Evolutionary conservation across 2,329 filamentous ascomycete genomes (phyloP), one percentile per base, ranked within the genome.

Genomic region (Juglanconis sp.): DNA sequence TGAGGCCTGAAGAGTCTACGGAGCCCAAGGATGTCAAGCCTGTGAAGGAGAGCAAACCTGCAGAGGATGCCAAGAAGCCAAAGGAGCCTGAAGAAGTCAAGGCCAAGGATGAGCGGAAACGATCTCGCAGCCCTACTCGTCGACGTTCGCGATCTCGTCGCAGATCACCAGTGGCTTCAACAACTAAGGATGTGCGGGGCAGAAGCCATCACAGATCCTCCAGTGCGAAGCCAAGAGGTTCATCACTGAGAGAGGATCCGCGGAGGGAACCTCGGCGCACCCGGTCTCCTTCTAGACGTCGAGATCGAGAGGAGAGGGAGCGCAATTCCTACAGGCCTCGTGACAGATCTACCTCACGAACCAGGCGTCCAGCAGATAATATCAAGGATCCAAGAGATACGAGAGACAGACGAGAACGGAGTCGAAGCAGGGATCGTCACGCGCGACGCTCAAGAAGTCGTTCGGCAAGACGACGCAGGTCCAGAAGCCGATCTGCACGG

Each of bases 1-100:
- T 48, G 34, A 68, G 67, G 35, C 24, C 56, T 4, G 57, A 61
- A 31, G 60, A 57, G 13, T 15, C 58, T 7, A 42, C 38, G 1
- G 76, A 77, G 34, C 56, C 62, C 32, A 76, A 68, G 53, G 44
- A 65, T 15, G 9, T 57, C 4, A 68, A 69, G 40, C 65, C 69
- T n/a, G 6, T 56, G 31, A 69, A 66, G 56, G 65, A 67, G 24
- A 5, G 44, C 46, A 69, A 64, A 42, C 71, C 68, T 15, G 42
- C 56, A 6, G 70, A 71, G 40, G 53, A 54, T 8, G 30, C 46
- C 15, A 61, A 55, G 4, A 53, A 66, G 6, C 9, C 55, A 5
- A 68, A 65, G 65, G 69, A 65, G 5, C 11, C 57, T 7, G 67
- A 65, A 64, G 70, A 57, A 64, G 64, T 47, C 65, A 64, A 56